Evolutionary conservation across 2,329 filamentous ascomycete species (phyloP).

Genomic region (Pseudogymnoascus sp.): DNA sequence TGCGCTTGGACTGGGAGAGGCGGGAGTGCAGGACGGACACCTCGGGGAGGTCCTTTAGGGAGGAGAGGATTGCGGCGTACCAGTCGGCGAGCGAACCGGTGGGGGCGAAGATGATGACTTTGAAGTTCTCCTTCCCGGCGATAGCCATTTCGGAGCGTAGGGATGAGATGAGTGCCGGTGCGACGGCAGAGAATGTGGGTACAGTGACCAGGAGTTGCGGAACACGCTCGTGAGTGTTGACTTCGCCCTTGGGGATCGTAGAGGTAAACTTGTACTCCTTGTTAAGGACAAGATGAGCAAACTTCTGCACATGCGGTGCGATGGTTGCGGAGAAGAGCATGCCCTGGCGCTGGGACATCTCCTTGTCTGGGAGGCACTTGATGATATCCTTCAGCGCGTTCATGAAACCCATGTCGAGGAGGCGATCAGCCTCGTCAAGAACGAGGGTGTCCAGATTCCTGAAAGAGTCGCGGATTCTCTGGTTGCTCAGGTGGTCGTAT

Average conservation of each 20-base stretch:
- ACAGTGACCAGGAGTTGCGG: slow-evolving; percentile 68
- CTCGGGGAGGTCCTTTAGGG: slow-evolving; percentile 23
- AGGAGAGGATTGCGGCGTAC: slow-evolving; percentile 46
- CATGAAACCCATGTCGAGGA: slow-evolving; percentile 89
- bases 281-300: slow-evolving; percentile 72
- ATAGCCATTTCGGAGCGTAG: slow-evolving; percentile 49
- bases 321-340: slow-evolving; percentile 95
- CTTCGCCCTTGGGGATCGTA: slow-evolving; percentile 74
- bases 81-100: slow-evolving; percentile 66
- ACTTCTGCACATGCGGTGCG: slow-evolving; percentile 67
- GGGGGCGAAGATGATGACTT: slow-evolving; percentile 90
- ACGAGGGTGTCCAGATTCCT: slow-evolving; percentile 78
- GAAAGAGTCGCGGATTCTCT: slow-evolving; percentile 28
- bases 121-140: slow-evolving; percentile 52
- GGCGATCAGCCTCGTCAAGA: slow-evolving; percentile 94
- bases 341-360: slow-evolving; percentile 67
- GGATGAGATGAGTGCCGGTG: slow-evolving; percentile 72
- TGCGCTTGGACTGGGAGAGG: slow-evolving; percentile 62
- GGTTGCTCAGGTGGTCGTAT: slow-evolving; percentile 61
- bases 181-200: slow-evolving; percentile 62
- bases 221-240: slow-evolving; percentile 74
- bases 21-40: slow-evolving; percentile 61
- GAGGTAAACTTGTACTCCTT: slow-evolving; percentile 80
- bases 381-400: slow-evolving; percentile 56
- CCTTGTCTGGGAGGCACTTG: slow-evolving; percentile 50